Evolutionary conservation across 1,284 basidiomycete species (phyloP), one percentile per base, ranked within the genome.

Genomic region (Nidula niveotomentosa): DNA sequence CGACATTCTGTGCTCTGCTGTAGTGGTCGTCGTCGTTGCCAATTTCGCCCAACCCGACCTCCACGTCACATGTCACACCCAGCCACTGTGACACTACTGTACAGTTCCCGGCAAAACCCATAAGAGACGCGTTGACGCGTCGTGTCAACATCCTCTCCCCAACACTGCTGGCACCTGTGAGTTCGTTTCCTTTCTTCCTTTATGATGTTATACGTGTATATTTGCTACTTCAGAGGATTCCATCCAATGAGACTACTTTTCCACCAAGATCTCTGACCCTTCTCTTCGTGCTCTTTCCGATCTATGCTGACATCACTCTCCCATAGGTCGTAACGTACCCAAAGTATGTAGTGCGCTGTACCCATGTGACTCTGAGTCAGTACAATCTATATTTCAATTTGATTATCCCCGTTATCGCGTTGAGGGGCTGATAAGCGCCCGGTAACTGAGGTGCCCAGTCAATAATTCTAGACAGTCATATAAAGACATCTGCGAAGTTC

Each of bases 21-120:
- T 70, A 64, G 70, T 72, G 65, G 65, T 66, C 65, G 71, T 70
- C 70, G 70, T 68, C 57, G 45, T 15, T 46, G 45, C n/a, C 13
- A n/a, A 13, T 10, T n/a, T 13, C 18, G 45, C n/a, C 1, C 12
- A 3, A 46, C 10, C 45, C 18, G 12, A 10, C 12, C 1, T 46
- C 10, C 50, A 23, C 9, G 64, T 63, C 59, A 63, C 63, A 33
- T 41, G 63, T 68, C 64, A 67, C 65, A 53, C 52, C 8, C 62
- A 85, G 84, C 84, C 84, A 86, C 84, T 64, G 81, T 84, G 75
- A 83, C 76, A 58, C 18, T 59, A 65, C 73, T 76, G 62, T 73
- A 76, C 64, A 75, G 74, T 71, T 71, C 58, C 64, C 69, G 73
- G 73, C 65, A 72, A 64, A 53, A 39, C 49, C 66, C 71, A 51